These are phyloP conservation scores for Barbarea vulgaris DNA, from an alignment of 345 rosid species.

Conservation along the genomic window DNA sequence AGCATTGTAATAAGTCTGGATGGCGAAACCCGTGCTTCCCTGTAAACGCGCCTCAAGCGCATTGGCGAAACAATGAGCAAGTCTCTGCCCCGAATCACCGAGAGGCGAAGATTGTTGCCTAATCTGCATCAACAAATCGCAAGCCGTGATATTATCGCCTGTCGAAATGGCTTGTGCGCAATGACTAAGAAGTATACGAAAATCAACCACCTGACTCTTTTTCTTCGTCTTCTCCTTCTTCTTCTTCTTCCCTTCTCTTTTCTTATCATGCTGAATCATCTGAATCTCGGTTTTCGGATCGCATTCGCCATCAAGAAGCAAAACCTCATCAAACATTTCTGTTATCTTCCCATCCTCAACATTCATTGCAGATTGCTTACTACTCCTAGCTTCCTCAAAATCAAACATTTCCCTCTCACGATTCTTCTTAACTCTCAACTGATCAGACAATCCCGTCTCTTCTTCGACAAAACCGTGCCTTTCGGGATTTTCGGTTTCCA, in stretches of 20 bases:
- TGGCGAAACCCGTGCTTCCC: slow-evolving; percentile 43
- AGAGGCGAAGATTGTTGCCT: slow-evolving; percentile 61
- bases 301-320: slow-evolving; percentile 42
- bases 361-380: slow-evolving; percentile 59
- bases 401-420: slow-evolving; percentile 56
- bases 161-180: slow-evolving; percentile 87
- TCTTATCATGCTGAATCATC: slow-evolving; percentile 30
- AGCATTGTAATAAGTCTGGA: slow-evolving; percentile 40
- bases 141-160: slow-evolving; percentile 62
- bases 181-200: slow-evolving; percentile 59
- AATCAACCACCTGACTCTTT: slow-evolving; percentile 66
- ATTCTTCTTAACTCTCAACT: slow-evolving; percentile 53
- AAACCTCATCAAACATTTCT: slow-evolving; percentile 71
- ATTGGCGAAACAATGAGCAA: slow-evolving; percentile 79
- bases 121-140: slow-evolving; percentile 67
- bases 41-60: slow-evolving; percentile 82
- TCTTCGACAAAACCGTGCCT: slow-evolving; percentile 32
- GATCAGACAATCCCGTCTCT: slow-evolving; percentile 14
- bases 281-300: slow-evolving; percentile 15
- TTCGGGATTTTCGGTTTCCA: slow-evolving; percentile 29
- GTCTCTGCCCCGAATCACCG: slow-evolving; percentile 77
- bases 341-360: slow-evolving; percentile 60
- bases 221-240: slow-evolving; percentile 45
- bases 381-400: slow-evolving; percentile 59
- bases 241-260: slow-evolving; percentile 40